Conservation (phyloP, 352 stramenopile genomes). For the Plasmopara halstedii region DNA sequence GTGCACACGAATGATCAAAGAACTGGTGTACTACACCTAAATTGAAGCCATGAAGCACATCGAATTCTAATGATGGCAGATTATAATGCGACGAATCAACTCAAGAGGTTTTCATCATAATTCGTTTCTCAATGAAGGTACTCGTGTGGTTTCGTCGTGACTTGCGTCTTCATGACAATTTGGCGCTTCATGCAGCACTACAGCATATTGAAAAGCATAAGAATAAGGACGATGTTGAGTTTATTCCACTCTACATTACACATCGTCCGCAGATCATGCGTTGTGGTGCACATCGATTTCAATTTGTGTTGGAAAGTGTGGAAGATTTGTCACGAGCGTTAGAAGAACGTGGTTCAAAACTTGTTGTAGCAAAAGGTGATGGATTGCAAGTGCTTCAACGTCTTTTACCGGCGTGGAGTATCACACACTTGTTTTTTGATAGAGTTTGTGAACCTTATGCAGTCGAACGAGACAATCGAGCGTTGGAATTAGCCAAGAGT, state of each 20-base stretch:
- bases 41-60: constrained; percentile 2
- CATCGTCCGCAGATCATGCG: constrained; percentile 82
- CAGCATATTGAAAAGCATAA: constrained; percentile 14
- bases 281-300: constrained; percentile 69
- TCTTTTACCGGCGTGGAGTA: constrained; percentile 74
- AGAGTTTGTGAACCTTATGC: constrained; percentile 89
- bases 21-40: not conserved
- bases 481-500: constrained; percentile 37
- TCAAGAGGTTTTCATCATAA: not conserved
- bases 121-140: constrained; percentile 7
- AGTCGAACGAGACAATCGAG: constrained; percentile 56
- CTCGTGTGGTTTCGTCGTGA: constrained; percentile 94
- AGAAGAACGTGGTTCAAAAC: constrained; percentile 39
- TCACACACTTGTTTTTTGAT: constrained; percentile 90
- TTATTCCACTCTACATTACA: constrained; percentile 86
- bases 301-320: constrained; percentile 93
- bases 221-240: constrained; percentile 12
- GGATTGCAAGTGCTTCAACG: constrained; percentile 66
- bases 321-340: constrained; percentile 66
- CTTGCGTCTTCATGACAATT: constrained; percentile 94
- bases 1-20: not conserved
- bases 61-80: too few species aligned
- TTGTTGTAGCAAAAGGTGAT: constrained; percentile 77
- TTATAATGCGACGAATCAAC: not conserved
- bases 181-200: constrained; percentile 80